Evolutionary conservation across 2,329 filamentous ascomycete genomes (phyloP).

Genomic region (Exophiala dermatitidis): DNA sequence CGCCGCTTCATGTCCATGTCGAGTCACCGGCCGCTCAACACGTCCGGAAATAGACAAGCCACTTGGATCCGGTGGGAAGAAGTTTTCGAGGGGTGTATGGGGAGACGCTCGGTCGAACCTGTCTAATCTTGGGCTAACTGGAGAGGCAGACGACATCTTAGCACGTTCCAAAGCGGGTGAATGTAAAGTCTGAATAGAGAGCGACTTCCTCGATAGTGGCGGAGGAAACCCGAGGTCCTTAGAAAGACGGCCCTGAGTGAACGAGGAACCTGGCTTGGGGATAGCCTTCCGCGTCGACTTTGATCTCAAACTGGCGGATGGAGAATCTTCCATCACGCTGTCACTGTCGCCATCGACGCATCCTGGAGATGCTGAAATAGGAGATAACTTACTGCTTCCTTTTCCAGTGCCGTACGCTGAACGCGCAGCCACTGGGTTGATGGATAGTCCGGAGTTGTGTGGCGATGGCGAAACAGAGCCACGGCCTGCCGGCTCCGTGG

Average conservation of each 20-base stretch:
- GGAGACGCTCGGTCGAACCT: conserved; percentile 54
- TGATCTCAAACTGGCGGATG: conserved; percentile 29
- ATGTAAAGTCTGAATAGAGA: conserved; percentile 23
- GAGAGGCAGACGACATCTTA: conserved; percentile 47
- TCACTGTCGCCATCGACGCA: conserved; percentile 31
- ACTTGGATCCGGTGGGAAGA: conserved; percentile 72
- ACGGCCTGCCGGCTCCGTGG: conserved; percentile 11
- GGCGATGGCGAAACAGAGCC: conserved; percentile 26
- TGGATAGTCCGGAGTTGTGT: conserved; percentile 19
- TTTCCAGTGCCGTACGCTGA: conserved; percentile 16
- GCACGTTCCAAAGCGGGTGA: conserved; percentile 42
- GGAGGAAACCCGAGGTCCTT: conserved; percentile 37
- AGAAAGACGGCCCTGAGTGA: conserved; percentile 35
- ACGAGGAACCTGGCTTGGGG: conserved; percentile 30
- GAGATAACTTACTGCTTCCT: conserved; percentile 35
- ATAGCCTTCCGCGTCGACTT: conserved; percentile 32
- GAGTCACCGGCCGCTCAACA: conserved; percentile 36
- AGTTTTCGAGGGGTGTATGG: conserved; percentile 69
- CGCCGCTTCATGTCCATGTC: conserved; percentile 35
- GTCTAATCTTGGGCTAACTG: conserved; percentile 57
- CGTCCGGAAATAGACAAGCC: conserved; percentile 71
- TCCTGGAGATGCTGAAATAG: conserved; percentile 28
- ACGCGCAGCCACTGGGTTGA: conserved; percentile 24
- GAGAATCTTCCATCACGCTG: conserved; percentile 31
- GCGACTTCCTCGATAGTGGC: conserved; percentile 36